Evolutionary conservation across 169 alveolate genomes (phyloP).

Genomic region (Babesia ovata): DNA sequence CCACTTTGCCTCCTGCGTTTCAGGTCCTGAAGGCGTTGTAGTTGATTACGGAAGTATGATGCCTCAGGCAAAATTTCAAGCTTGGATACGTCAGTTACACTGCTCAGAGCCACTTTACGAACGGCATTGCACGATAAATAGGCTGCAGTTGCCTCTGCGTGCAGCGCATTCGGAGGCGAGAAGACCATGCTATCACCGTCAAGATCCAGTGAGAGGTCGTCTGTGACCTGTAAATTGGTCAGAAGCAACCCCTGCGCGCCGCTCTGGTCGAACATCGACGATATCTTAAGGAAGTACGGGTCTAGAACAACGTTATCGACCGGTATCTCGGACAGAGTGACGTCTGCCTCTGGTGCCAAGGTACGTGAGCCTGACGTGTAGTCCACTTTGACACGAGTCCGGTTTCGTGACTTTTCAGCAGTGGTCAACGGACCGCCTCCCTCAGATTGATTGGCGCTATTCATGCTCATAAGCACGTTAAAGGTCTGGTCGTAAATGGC

Average conservation of each 20-base stretch:
- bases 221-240: constrained; percentile 39
- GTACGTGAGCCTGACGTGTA: constrained; percentile 34
- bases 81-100: neutral
- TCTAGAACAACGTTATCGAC: constrained; percentile 56
- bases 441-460: constrained; percentile 55
- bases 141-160: neutral
- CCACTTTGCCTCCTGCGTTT: constrained; percentile 12
- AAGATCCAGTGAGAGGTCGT: constrained; percentile 30
- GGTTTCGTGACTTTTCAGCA: constrained; percentile 15
- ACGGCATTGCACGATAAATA: neutral
- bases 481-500: constrained; percentile 80
- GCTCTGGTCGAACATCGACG: constrained; percentile 65
- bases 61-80: constrained; percentile 45
- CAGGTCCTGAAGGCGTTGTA: constrained; percentile 18
- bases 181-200: constrained; percentile 40
- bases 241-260: constrained; percentile 65
- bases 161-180: neutral
- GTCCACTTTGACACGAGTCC: constrained; percentile 8
- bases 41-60: constrained; percentile 28
- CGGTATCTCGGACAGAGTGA: constrained; percentile 55
- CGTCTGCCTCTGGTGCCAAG: constrained; percentile 50
- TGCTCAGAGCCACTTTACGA: neutral
- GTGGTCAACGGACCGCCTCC: neutral
- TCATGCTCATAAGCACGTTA: constrained; percentile 74
- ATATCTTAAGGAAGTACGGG: constrained; percentile 67